Base-by-base conservation (phyloP, 345 rosid species). In the Draba incana region DNA sequence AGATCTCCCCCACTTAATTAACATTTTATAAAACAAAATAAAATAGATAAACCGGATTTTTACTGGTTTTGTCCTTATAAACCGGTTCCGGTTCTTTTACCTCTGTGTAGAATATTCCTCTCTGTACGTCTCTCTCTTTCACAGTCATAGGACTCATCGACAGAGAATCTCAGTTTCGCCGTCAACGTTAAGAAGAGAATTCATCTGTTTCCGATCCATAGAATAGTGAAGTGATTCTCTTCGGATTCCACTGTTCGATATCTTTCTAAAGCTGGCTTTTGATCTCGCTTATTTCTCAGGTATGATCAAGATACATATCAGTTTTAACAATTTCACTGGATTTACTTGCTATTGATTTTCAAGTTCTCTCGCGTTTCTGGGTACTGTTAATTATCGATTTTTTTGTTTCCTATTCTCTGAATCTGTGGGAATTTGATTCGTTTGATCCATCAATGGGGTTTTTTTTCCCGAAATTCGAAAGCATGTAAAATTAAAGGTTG, bases 111-210 rank as follows among this genome's bases (percentile, higher is more conserved):
- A 23, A 42, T 25, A 59, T 62, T 49, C 33, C 5, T 4, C 7
- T 63, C 55, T 49, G 0, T 30, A 13, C 20, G n/a, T n/a, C 3
- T 39, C 7, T 38, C 59, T 42, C 41, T 51, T 14, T 50, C 51
- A 53, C 60, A 30, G 42, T 66, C 53, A 12, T 15, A 51, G 45
- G 39, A 33, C 55, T 14, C 8, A 33, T 50, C n/a, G 12, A 66
- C 61, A 39, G 51, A 52, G 61, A 53, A 42, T 41, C 61, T 11
- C 53, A 0, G 60, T 66, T 50, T 28, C 60, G 49, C 10, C 38
- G 51, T 25, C 59, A 51, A 64, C 48, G 48, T 0, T 48, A n/a
- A 35, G 27, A 63, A 33, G 44, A 62, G 3, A 50, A 9, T 35
- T 65, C 50, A 50, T 27, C 59, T 51, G 6, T 65, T 64, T 49